These are phyloP conservation scores for Myxozyma monticola DNA, from an alignment of 805 yeast species.

Conservation along the genomic window DNA sequence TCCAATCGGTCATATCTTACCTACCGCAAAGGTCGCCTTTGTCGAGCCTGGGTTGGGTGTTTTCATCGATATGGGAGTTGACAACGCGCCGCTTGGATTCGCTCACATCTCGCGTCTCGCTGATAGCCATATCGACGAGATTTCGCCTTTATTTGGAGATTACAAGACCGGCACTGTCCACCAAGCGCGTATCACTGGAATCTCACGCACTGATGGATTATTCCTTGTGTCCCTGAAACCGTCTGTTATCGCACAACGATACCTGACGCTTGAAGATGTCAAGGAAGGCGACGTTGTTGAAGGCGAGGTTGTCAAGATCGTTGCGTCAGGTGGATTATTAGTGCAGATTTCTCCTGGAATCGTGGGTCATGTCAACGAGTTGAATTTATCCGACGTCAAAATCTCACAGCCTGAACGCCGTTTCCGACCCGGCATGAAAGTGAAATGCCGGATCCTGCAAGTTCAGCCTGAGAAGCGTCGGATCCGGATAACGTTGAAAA, in stretches of 20 bases:
- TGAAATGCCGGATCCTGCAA: constrained; percentile 69
- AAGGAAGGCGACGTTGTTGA: constrained; percentile 68
- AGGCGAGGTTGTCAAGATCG: constrained; percentile 56
- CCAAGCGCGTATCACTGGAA: constrained; percentile 75
- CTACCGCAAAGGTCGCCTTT: constrained; percentile 56
- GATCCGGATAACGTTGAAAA: constrained; percentile 72
- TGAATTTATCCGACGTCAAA: constrained; percentile 81
- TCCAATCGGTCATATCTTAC: constrained; percentile 71
- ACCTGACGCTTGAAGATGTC: constrained; percentile 67
- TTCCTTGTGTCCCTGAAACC: constrained; percentile 71
- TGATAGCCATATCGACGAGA: constrained; percentile 42
- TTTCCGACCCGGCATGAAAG: constrained; percentile 79
- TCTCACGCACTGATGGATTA: constrained; percentile 62
- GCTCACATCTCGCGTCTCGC: constrained; percentile 71
- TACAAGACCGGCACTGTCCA: constrained; percentile 67
- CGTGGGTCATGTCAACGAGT: constrained; percentile 72
- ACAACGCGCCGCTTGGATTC: constrained; percentile 57
- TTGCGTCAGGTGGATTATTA: constrained; percentile 65
- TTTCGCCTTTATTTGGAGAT: constrained; percentile 33
- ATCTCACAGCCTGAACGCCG: constrained; percentile 89
- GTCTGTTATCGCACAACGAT: constrained; percentile 60
- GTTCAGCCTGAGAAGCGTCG: constrained; percentile 49
- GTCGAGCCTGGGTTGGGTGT: constrained; percentile 46
- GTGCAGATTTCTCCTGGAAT: constrained; percentile 61
- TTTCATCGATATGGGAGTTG: constrained; percentile 50